These are phyloP conservation scores for Ceraceosorus guamensis DNA, from an alignment of 1,284 basidiomycete species.

Conservation along the genomic window DNA sequence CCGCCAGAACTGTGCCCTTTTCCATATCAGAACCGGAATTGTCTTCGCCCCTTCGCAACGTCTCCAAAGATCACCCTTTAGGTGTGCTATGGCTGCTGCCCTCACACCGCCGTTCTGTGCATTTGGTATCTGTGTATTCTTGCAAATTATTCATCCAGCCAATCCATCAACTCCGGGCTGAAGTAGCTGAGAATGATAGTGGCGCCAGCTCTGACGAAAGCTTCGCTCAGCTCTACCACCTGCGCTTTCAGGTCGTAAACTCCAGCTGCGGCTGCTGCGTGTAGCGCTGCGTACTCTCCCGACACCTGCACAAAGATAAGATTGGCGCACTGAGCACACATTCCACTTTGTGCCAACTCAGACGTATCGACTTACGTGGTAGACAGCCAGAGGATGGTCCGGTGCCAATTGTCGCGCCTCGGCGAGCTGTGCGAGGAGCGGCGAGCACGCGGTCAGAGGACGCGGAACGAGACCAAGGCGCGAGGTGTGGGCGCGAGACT, in stretches of 20 bases:
- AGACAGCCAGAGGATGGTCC: slow-evolving; percentile 84
- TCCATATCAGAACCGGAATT: too few species aligned
- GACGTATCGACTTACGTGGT: slow-evolving; percentile 47
- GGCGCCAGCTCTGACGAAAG: slow-evolving; percentile 84
- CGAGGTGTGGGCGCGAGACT: too few species aligned
- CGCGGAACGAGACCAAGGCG: too few species aligned
- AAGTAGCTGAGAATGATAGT: slow-evolving; percentile 89
- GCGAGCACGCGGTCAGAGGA: too few species aligned
- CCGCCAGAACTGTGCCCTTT: too few species aligned
- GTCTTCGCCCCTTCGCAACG: too few species aligned
- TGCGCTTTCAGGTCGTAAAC: slow-evolving; percentile 84
- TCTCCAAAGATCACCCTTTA: too few species aligned
- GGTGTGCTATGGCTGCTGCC: too few species aligned
- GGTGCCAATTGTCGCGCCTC: slow-evolving; percentile 75
- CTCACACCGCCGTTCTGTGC: too few species aligned
- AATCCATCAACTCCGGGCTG: slow-evolving; percentile 69
- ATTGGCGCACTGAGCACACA: too few species aligned
- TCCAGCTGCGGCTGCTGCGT: slow-evolving; percentile 83
- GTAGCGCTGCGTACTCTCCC: slow-evolving; percentile 94
- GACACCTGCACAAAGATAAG: slow-evolving; percentile 30
- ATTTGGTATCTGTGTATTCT: neutral
- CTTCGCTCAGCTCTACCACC: slow-evolving; percentile 86
- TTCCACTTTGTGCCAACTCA: neutral
- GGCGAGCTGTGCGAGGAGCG: slow-evolving; percentile 42
- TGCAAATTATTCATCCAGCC: slow-evolving; percentile 1